phyloP scores from a whole-genome alignment of 306 rosid genomes.

The Sphenostylis stenocarpa region DNA sequence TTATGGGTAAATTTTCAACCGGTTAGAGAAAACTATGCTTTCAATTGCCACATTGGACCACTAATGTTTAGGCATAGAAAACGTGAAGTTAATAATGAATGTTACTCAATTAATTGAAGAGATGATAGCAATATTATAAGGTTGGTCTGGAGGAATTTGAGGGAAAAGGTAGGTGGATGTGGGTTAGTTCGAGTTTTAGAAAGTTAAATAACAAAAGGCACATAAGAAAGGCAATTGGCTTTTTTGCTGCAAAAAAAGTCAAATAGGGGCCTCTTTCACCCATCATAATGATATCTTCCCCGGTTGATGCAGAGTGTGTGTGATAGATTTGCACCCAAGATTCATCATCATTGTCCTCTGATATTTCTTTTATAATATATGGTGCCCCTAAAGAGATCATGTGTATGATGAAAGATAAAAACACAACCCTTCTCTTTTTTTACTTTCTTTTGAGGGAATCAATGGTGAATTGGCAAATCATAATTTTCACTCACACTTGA shows the following conservation, averaged over 20 bases:
- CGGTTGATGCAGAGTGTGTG: conserved; percentile 52
- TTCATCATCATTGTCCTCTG: conserved; percentile 81
- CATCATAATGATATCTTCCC: conserved; percentile 75
- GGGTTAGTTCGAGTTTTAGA: conserved; percentile 58
- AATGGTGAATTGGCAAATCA: conserved; percentile 40
- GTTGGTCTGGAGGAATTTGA: conserved; percentile 63
- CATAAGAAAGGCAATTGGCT: conserved; percentile 73
- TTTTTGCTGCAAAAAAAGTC: conserved; percentile 67
- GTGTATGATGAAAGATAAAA: conserved; percentile 1
- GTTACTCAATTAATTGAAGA: conserved; percentile 43
- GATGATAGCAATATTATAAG: conserved; percentile 62
- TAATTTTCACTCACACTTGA: conserved; percentile 40
- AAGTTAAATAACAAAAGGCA: conserved; percentile 49
- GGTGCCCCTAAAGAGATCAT: conserved; percentile 36
- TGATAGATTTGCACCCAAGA: conserved; percentile 81
- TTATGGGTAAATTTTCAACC: conserved; percentile 33
- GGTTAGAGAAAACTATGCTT: conserved; percentile 41
- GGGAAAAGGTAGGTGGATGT: conserved; percentile 56
- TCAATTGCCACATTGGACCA: conserved; percentile 41
- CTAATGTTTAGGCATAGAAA: conserved; percentile 34
- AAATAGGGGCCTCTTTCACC: conserved; percentile 53
- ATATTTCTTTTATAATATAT: conserved; percentile 40
- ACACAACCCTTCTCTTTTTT: conserved; percentile 17
- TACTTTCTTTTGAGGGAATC: conserved; percentile 13
- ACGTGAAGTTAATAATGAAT: conserved; percentile 48